phyloP scores from a whole-genome alignment of 768 basidiomycete species.

The Amanita rimosa region DNA sequence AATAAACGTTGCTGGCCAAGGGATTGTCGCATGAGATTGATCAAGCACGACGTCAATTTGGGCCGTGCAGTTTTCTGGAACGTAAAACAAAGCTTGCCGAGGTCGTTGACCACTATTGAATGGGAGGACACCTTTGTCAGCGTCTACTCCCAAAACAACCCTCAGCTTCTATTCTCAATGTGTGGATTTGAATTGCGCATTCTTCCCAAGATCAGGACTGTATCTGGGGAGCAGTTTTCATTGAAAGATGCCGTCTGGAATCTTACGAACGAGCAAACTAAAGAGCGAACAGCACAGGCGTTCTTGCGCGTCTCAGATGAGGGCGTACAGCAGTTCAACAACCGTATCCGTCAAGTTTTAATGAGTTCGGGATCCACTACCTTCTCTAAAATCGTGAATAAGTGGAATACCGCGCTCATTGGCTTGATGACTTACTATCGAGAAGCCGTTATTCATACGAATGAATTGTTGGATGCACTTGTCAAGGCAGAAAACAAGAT shows the following conservation, averaged over 20 bases:
- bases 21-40: conserved; percentile 97
- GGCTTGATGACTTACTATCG: conserved; percentile 98
- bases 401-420: conserved; percentile 94
- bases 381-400: conserved; percentile 98
- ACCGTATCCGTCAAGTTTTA: conserved; percentile 89
- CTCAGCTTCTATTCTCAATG: conserved; percentile 97
- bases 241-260: conserved; percentile 96
- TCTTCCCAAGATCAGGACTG: conserved; percentile 89
- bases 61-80: conserved; percentile 99
- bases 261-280: conserved; percentile 91
- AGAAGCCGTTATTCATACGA: conserved; percentile 95
- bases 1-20: conserved; percentile 99
- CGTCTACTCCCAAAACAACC: conserved; percentile 96
- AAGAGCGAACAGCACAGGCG: conserved; percentile 95
- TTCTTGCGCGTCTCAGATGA: conserved; percentile 97
- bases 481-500: conserved; percentile 99
- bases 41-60: conserved; percentile 99
- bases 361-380: conserved; percentile 99
- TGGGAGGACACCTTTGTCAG: conserved; percentile 99
- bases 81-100: conserved; percentile 91
- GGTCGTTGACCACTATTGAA: conserved; percentile 95
- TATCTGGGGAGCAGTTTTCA: conserved; percentile 95
- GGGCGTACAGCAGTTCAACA: conserved; percentile 96
- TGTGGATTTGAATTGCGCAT: conserved; percentile 98
- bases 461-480: conserved; percentile 88